These are phyloP conservation scores for Xylaria sp. DNA, from an alignment of 2,329 filamentous ascomycete species.

Conservation along the genomic window DNA sequence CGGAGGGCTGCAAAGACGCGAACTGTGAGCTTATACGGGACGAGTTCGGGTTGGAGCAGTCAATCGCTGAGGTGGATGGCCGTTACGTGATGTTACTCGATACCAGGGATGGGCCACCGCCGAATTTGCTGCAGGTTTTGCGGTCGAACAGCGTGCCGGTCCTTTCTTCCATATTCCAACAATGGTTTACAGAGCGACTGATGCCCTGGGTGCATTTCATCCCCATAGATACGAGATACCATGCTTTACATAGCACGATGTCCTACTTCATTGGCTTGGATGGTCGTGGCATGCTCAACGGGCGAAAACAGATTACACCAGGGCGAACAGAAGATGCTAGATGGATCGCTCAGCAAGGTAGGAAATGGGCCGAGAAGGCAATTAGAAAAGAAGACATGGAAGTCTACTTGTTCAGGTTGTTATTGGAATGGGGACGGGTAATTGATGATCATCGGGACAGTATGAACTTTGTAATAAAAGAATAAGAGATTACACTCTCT, in stretches of 20 bases:
- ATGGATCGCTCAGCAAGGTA: conserved; percentile 74
- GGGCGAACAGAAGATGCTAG: conserved; percentile 64
- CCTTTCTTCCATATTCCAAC: conserved; percentile 76
- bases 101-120: conserved; percentile 73
- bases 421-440: conserved; percentile 81
- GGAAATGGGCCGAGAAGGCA: conserved; percentile 71
- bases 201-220: conserved; percentile 84
- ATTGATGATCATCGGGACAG: conserved; percentile 70
- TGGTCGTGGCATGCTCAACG: conserved; percentile 56
- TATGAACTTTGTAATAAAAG: conserved; percentile 52
- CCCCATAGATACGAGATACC: conserved; percentile 77
- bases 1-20: conserved; percentile 64
- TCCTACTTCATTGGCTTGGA: conserved; percentile 77
- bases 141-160: conserved; percentile 76
- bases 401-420: conserved; percentile 80
- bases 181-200: conserved; percentile 82
- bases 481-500: background rate
- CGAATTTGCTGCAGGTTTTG: conserved; percentile 69
- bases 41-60: conserved; percentile 64
- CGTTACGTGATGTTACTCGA: conserved; percentile 80
- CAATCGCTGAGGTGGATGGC: conserved; percentile 70
- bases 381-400: conserved; percentile 80
- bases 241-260: conserved; percentile 78
- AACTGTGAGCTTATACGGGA: conserved; percentile 61
- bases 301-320: conserved; percentile 60